These are phyloP conservation scores for Brassica hybrid DNA, from an alignment of 441 rosid species.

Conservation along the genomic window DNA sequence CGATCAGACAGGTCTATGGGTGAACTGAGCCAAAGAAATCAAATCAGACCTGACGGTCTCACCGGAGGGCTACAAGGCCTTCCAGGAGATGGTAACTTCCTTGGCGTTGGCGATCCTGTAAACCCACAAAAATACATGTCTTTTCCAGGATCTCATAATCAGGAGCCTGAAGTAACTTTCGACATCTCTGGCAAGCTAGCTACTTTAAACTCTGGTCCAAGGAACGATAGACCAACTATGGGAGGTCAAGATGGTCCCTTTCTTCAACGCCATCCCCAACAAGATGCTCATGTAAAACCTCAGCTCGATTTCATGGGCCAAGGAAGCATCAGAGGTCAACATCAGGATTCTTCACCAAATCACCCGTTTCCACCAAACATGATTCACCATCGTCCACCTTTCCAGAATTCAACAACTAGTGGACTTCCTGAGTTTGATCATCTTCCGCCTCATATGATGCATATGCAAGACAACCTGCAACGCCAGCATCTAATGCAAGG, in stretches of 20 bases:
- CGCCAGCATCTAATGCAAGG: constrained; percentile 65
- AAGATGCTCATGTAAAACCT: constrained; percentile 58
- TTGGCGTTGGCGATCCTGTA: constrained; percentile 51
- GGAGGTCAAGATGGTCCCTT: constrained; percentile 61
- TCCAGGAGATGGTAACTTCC: constrained; percentile 49
- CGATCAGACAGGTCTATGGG: constrained; percentile 46
- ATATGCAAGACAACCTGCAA: constrained; percentile 61
- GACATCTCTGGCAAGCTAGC: constrained; percentile 68
- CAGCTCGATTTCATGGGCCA: constrained; percentile 63
- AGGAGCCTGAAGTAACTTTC: constrained; percentile 54
- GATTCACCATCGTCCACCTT: constrained; percentile 68
- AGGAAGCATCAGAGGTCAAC: constrained; percentile 54
- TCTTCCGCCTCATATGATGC: constrained; percentile 63
- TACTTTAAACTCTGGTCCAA: constrained; percentile 60
- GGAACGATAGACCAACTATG: constrained; percentile 56
- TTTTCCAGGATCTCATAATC: constrained; percentile 53
- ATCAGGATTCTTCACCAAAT: constrained; percentile 57
- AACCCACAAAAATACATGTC: constrained; percentile 52
- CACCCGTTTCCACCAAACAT: constrained; percentile 67
- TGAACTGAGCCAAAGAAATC: constrained; percentile 50
- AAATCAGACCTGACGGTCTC: constrained; percentile 56
- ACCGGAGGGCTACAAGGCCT: constrained; percentile 38
- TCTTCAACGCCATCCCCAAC: constrained; percentile 54
- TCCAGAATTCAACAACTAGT: constrained; percentile 57
- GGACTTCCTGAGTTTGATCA: constrained; percentile 70